Evolutionary conservation across 192 early-diverging fungal genomes (phyloP).

Genomic region (Coemansia sp.): DNA sequence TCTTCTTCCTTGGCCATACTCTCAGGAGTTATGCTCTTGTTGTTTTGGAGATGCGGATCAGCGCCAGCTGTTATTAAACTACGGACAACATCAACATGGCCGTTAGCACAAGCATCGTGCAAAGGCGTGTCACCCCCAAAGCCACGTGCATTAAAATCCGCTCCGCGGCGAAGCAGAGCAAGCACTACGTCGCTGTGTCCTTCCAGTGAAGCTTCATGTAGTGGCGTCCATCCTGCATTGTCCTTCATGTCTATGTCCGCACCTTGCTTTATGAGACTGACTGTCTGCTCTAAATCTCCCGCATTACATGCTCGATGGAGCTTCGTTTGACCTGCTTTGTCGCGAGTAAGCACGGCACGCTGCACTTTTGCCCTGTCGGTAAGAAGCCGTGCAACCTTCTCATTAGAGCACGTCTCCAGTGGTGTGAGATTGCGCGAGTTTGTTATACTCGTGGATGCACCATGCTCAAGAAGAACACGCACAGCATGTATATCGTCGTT

Average conservation of each 20-base stretch:
- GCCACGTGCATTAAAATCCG: slow-evolving; percentile 60
- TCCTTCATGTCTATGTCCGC: slow-evolving; percentile 69
- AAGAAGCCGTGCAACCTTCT: slow-evolving; percentile 41
- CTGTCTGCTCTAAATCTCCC: slow-evolving; percentile 56
- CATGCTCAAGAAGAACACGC: slow-evolving; percentile 39
- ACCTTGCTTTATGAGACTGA: slow-evolving; percentile 59
- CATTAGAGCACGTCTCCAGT: slow-evolving; percentile 46
- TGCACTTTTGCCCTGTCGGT: slow-evolving; percentile 43
- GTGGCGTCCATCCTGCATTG: slow-evolving; percentile 65
- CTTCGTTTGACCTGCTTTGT: slow-evolving; percentile 66
- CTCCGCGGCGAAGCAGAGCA: slow-evolving; percentile 58
- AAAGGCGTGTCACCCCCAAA: slow-evolving; percentile 63
- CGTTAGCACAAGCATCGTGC: slow-evolving; percentile 67
- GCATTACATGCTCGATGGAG: slow-evolving; percentile 63
- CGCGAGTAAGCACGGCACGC: slow-evolving; percentile 35
- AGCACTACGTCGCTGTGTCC: slow-evolving; percentile 47
- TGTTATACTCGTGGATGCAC: slow-evolving; percentile 26
- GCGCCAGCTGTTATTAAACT: slow-evolving; percentile 40
- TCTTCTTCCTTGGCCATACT: slow-evolving; percentile 59
- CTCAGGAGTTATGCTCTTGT: slow-evolving; percentile 54
- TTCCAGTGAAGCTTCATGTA: slow-evolving; percentile 66
- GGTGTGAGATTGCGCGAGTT: slow-evolving; percentile 46
- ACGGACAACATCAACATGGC: slow-evolving; percentile 44
- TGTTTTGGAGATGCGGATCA: slow-evolving; percentile 33
- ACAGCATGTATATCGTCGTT: slow-evolving; percentile 30